Evolutionary conservation across 306 rosid genomes (phyloP), one percentile per base, ranked within the genome.

Genomic region (Malus asiatica): DNA sequence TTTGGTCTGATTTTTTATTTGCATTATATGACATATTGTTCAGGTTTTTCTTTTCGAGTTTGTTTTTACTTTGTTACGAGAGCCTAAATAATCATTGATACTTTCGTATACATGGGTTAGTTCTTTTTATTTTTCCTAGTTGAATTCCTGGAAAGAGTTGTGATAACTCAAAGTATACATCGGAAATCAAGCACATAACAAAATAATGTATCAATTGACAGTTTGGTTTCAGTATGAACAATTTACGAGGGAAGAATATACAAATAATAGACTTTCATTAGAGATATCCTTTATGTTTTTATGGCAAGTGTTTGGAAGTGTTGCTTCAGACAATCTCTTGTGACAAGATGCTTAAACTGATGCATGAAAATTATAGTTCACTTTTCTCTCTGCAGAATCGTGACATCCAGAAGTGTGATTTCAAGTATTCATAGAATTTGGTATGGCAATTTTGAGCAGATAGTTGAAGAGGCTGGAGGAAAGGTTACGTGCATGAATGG

Each of bases 391-490:
- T 27, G 35, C 66, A 27, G 19, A 61, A 61, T 22, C 6, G 23
- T 61, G 35, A 11, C 29, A 35, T 3, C 66, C 66, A 27, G 66
- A 27, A 25, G 20, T 27, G 66, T 18, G 23, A 63, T 32, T 70
- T 32, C 14, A 4, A 8, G n/a, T 29, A 52, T 52, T 29, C 16
- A 29, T 30, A 46, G 57, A 25, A 42, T 55, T 46, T 23, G 19
- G 14, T 51, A 23, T 33, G 64, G 60, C 29, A 25, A 25, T n/a
- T n/a, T n/a, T n/a, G n/a, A n/a, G n/a, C n/a, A n/a, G n/a, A n/a
- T n/a, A 25, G 25, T 92, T 66, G 97, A 94, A 82, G 96, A 94
- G 89, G 95, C 98, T 30, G 98, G 96, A 25, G 98, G 97, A 60
- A 27, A 83, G 38, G 90, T 92, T 66, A 86, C 96, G 63, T 73